phyloP scores from a whole-genome alignment of 306 rosid species.

The Argentina anserina region DNA sequence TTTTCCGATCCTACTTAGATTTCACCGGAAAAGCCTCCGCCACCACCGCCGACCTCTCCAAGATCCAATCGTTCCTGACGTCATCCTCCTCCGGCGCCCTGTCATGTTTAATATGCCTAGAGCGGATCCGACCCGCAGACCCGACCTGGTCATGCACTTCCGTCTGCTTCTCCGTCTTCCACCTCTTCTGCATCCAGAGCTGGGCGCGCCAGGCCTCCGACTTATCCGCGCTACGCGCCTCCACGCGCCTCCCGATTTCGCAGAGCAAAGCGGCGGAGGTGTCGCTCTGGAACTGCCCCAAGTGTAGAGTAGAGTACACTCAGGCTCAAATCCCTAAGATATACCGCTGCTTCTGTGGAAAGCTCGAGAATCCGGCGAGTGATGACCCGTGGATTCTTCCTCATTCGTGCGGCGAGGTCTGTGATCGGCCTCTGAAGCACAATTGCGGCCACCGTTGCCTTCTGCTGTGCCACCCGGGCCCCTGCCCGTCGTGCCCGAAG shows the following conservation, averaged over 20 bases:
- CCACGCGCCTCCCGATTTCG: slow-evolving; percentile 68
- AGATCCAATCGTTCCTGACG: slow-evolving; percentile 85
- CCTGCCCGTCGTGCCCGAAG: slow-evolving; percentile 90
- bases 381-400: slow-evolving; percentile 95
- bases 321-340: slow-evolving; percentile 62
- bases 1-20: slow-evolving; percentile 72
- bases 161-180: slow-evolving; percentile 87
- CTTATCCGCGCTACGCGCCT: slow-evolving; percentile 63
- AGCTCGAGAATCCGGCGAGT: slow-evolving; percentile 63
- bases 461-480: slow-evolving; percentile 90
- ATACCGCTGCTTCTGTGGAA: slow-evolving; percentile 78
- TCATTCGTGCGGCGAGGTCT: slow-evolving; percentile 88
- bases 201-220: slow-evolving; percentile 90
- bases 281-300: slow-evolving; percentile 88
- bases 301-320: slow-evolving; percentile 68
- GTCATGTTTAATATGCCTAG: slow-evolving; percentile 89
- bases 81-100: slow-evolving; percentile 95
- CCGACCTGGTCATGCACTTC: slow-evolving; percentile 94
- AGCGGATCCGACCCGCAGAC: slow-evolving; percentile 71
- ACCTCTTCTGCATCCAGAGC: slow-evolving; percentile 82
- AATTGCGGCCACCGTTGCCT: slow-evolving; percentile 78
- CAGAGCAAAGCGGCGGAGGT: slow-evolving; percentile 38
- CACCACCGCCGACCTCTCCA: slow-evolving; percentile 61
- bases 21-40: slow-evolving; percentile 56
- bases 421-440: slow-evolving; percentile 63